Percentiles rank a stretch among this genome's conserved stretches.
Evolutionary conservation across 148 eudicot genomes (phyloP).

Genomic region (Nyssa sinensis): DNA sequence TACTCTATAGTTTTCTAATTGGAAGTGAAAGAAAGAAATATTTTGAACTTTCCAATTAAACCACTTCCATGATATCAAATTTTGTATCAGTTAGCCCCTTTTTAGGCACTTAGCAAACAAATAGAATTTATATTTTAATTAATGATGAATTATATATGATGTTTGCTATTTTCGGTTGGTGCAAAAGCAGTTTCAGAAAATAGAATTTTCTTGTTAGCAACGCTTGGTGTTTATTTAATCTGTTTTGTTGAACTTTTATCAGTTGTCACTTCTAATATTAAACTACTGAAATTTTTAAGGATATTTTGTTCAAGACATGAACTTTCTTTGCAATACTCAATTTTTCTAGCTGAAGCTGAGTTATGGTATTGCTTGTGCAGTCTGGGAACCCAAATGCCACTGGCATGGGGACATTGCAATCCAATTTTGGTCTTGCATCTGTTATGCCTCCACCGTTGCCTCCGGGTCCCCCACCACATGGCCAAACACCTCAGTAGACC

Average conservation of each 20-base stretch:
- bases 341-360: neutral
- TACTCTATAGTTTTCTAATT: neutral
- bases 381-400: constrained; percentile 65
- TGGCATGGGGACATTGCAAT: constrained; percentile 26
- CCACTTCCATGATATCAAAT: too few species aligned
- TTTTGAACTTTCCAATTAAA: too few species aligned
- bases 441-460: constrained; percentile 83
- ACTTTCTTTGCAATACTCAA: neutral
- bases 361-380: constrained; percentile 28
- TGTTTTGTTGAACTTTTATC: too few species aligned
- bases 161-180: too few species aligned
- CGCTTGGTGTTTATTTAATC: neutral
- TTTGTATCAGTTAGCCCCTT: neutral
- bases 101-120: neutral
- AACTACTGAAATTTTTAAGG: neutral
- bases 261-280: neutral
- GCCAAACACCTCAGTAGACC: constrained; percentile 52
- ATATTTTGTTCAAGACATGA: too few species aligned
- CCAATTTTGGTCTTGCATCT: constrained; percentile 33
- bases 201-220: neutral
- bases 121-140: too few species aligned
- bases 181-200: too few species aligned
- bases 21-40: too few species aligned
- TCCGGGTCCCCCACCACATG: constrained; percentile 88
- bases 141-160: too few species aligned